phyloP scores from a whole-genome alignment of 805 yeast species.

The Candida easanensis region DNA sequence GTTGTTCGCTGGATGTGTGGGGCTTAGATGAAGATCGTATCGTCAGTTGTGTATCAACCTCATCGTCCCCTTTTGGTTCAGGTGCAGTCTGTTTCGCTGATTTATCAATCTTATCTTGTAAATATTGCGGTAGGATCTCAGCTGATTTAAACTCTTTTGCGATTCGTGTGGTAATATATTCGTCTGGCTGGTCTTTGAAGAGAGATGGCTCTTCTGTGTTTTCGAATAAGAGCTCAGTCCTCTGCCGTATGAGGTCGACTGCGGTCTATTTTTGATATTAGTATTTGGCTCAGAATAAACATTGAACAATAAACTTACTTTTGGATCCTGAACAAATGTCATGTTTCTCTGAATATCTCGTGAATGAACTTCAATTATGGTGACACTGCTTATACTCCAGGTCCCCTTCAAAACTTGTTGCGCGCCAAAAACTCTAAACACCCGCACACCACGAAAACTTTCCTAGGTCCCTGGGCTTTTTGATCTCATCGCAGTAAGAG shows the following conservation, averaged over 20 bases:
- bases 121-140: slow-evolving; percentile 28
- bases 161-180: slow-evolving; percentile 29
- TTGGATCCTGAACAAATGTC: slow-evolving; percentile 13
- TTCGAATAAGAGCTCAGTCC: slow-evolving; percentile 14
- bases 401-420: too few species aligned
- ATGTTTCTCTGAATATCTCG: background rate
- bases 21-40: slow-evolving; percentile 5
- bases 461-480: slow-evolving; percentile 6
- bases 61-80: slow-evolving; percentile 2
- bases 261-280: slow-evolving; percentile 14
- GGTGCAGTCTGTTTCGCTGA: slow-evolving; percentile 6
- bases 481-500: background rate
- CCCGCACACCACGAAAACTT: slow-evolving; percentile 15
- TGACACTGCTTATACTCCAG: too few species aligned
- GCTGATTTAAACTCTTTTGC: slow-evolving; percentile 29
- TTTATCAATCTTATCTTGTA: slow-evolving; percentile 27
- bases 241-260: slow-evolving; percentile 12
- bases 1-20: background rate
- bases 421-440: background rate
- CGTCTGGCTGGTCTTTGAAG: slow-evolving; percentile 22
- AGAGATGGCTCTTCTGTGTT: slow-evolving; percentile 2
- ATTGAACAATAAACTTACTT: slow-evolving; percentile 4
- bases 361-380: background rate
- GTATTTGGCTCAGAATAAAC: background rate
- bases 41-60: slow-evolving; percentile 2